Base-by-base conservation (phyloP, 1,284 basidiomycete species). In the Tylopilus sp. region DNA sequence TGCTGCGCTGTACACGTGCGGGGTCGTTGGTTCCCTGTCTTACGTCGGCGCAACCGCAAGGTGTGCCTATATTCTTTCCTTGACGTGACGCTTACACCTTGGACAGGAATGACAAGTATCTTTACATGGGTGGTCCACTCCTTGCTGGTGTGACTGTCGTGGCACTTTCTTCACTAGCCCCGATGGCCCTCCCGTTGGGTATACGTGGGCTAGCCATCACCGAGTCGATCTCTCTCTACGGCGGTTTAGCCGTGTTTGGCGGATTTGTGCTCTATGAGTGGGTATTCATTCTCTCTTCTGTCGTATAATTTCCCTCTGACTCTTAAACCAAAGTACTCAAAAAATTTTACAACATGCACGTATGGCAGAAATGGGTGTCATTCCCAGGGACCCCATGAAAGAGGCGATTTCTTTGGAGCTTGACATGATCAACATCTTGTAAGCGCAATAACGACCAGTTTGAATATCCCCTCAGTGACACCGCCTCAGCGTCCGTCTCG, bases 351-450 rank as follows among this genome's bases (percentile, higher is more conserved):
- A 82, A 33, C 82, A 92, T 57, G 92, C 85, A 21, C 79, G 87
- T 33, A 64, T 89, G 66, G 86, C 82, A 16, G 82, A 91, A 60
- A 71, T 74, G 49, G 91, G 92, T 42, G 58, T 71, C 35, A 78
- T 89, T 57, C 74, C 77, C 41, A 72, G 77, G 16, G 92, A 96
- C 67, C 84, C 92, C 7, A 71, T 95, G 55, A 82, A 78, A 52
- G 92, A 95, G 70, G 81, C 87, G 10, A 81, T 90, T 49, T 76
- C 82, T 44, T 74, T 94, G 40, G 85, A 93, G 64, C 77, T 96
- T 48, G 89, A 93, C 64, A 87, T 92, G 76, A 84, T 96, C 66
- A 94, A 89, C 64, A 89, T 90, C 46, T 89, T 91, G 87, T 86
- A 56, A 55, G 81, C 72, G 21, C 40, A 44, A 16, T 42, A 0